phyloP scores from a whole-genome alignment of 2,329 filamentous ascomycete genomes.

The Coleophoma crateriformis region DNA sequence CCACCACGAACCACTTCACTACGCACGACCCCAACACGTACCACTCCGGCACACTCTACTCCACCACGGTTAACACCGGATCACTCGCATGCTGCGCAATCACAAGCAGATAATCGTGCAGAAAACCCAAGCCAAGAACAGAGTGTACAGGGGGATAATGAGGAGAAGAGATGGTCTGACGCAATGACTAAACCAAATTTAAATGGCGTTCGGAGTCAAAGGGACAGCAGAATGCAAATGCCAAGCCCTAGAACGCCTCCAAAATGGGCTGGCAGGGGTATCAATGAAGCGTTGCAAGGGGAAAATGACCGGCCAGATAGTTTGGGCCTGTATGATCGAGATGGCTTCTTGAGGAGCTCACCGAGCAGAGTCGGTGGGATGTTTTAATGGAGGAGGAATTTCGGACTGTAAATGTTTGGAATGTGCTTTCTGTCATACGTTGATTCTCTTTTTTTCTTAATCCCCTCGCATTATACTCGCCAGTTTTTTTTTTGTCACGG shows the following conservation, averaged over 20 bases:
- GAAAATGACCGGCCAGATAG: constrained; percentile 6
- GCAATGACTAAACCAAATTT: constrained; percentile 11
- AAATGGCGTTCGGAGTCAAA: constrained; percentile 2
- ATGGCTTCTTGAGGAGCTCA: constrained; percentile 16
- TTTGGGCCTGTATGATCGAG: constrained; percentile 18
- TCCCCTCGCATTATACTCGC: too few relatives aligned
- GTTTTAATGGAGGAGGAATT: neutral
- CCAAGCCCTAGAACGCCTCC: constrained; percentile 14
- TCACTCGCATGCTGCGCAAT: neutral
- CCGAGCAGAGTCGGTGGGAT: constrained; percentile 6
- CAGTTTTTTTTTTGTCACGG: too few relatives aligned
- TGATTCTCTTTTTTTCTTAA: too few relatives aligned
- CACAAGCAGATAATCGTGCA: neutral
- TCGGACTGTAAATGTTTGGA: neutral
- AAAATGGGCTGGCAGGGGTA: constrained; percentile 4
- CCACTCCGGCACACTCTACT: neutral
- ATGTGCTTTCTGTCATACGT: too few relatives aligned
- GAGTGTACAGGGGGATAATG: neutral
- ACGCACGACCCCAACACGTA: neutral
- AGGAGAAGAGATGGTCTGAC: constrained; percentile 10
- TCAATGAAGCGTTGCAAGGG: constrained; percentile 2
- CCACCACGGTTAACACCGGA: neutral
- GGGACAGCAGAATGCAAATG: constrained; percentile 16
- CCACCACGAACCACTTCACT: too few relatives aligned
- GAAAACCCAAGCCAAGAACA: neutral